Evolutionary conservation across 148 eudicot species (phyloP).

Genomic region (Rhododendron simsii): DNA sequence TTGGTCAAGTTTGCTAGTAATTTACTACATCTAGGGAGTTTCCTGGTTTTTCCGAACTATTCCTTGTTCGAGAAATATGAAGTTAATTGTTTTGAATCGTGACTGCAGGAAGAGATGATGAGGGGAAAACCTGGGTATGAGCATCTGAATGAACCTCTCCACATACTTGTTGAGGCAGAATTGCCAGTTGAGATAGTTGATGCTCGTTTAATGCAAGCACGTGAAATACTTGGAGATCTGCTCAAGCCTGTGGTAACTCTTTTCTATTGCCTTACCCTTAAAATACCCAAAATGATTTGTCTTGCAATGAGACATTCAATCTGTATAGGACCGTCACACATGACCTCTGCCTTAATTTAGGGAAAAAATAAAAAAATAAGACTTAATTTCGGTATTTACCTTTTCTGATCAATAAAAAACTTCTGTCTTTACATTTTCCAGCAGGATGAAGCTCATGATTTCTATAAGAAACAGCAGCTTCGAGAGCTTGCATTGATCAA

Average conservation of each 20-base stretch:
- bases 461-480: conserved; percentile 91
- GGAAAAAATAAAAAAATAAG: no score
- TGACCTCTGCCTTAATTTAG: neutral
- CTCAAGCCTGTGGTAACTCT: conserved; percentile 85
- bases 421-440: neutral
- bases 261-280: conserved; percentile 3
- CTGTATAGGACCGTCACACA: neutral
- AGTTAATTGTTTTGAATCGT: neutral
- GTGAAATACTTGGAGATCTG: conserved; percentile 93
- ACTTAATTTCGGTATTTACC: neutral
- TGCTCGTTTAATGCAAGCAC: conserved; percentile 88
- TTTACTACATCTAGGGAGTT: neutral
- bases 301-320: neutral
- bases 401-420: neutral
- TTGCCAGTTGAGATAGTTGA: conserved; percentile 89
- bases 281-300: neutral
- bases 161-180: conserved; percentile 92
- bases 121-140: conserved; percentile 96
- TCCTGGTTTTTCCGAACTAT: neutral
- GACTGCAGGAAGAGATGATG: conserved; percentile 89
- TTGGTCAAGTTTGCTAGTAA: neutral
- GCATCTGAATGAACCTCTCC: conserved; percentile 97
- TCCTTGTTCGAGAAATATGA: neutral
- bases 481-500: conserved; percentile 88
- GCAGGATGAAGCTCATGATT: conserved; percentile 95